Evolutionary conservation across 2,329 filamentous ascomycete species (phyloP).

Genomic region (Esteya vermicola): DNA sequence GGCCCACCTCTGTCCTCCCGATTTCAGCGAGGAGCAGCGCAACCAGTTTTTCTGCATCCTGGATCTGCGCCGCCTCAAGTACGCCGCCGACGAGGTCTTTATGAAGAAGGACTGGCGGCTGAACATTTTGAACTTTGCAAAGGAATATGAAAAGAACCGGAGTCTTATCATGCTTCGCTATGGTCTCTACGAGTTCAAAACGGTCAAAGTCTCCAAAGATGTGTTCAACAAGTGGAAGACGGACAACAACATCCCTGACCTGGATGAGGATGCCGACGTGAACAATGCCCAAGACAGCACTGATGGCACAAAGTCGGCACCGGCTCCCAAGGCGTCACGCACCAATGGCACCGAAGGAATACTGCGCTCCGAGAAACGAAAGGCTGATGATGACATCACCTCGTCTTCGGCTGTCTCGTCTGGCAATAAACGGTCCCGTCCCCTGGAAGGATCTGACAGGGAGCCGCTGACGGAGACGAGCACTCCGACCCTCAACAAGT

Average conservation of each 20-base stretch:
- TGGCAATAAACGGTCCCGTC: slow-evolving; percentile 34
- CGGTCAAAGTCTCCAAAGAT: slow-evolving; percentile 42
- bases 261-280: slow-evolving; percentile 30
- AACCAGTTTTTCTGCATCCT: slow-evolving; percentile 51
- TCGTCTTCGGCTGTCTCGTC: slow-evolving; percentile 16
- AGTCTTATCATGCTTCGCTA: slow-evolving; percentile 47
- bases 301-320: slow-evolving; percentile 11
- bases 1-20: slow-evolving; percentile 38
- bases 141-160: slow-evolving; percentile 50
- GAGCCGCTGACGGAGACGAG: slow-evolving; percentile 22
- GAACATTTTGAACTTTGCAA: slow-evolving; percentile 47
- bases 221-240: slow-evolving; percentile 44
- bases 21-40: slow-evolving; percentile 43
- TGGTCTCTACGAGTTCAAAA: slow-evolving; percentile 49
- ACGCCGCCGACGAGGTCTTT: slow-evolving; percentile 47
- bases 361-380: slow-evolving; percentile 30
- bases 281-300: not conserved
- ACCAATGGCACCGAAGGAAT: slow-evolving; percentile 20
- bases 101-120: slow-evolving; percentile 47
- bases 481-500: slow-evolving; percentile 25
- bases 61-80: slow-evolving; percentile 46
- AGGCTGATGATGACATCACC: slow-evolving; percentile 36
- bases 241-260: slow-evolving; percentile 37
- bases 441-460: slow-evolving; percentile 15
- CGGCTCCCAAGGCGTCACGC: slow-evolving; percentile 14